Conservation (phyloP, 2,329 filamentous ascomycete genomes). For the Pseudogymnoascus sp. region DNA sequence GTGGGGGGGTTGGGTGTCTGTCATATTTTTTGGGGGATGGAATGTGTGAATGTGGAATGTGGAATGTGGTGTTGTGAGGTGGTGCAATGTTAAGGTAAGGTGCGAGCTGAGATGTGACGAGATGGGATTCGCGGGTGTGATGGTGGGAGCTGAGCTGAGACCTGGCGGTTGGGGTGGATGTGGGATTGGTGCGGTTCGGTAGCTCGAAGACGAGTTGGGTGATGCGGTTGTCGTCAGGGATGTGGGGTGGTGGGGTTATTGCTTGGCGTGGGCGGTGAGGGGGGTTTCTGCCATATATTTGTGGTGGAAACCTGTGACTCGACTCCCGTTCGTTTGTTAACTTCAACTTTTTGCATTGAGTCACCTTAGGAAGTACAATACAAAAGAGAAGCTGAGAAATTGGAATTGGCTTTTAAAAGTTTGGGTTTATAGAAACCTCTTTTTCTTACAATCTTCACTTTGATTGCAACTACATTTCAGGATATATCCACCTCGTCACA, state of each 20-base stretch:
- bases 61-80: not conserved
- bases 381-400: not conserved
- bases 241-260: not conserved
- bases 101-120: not conserved
- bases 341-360: not conserved
- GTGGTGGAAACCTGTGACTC: not conserved
- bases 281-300: not conserved
- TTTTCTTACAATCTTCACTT: not conserved
- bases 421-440: not conserved
- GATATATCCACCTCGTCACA: not conserved
- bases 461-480: not conserved
- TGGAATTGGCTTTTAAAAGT: not conserved
- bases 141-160: not conserved
- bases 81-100: not conserved
- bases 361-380: not conserved
- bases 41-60: no score
- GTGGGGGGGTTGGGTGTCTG: conserved; percentile 50
- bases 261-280: not conserved
- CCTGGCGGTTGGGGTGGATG: not conserved
- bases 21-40: conserved; percentile 36
- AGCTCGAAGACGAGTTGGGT: not conserved
- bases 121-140: not conserved
- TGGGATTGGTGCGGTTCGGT: not conserved
- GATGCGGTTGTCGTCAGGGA: not conserved
- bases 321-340: no score